Evolutionary conservation across 257 asterid genomes (phyloP).

Genomic region (Craterostigma plantagineum): DNA sequence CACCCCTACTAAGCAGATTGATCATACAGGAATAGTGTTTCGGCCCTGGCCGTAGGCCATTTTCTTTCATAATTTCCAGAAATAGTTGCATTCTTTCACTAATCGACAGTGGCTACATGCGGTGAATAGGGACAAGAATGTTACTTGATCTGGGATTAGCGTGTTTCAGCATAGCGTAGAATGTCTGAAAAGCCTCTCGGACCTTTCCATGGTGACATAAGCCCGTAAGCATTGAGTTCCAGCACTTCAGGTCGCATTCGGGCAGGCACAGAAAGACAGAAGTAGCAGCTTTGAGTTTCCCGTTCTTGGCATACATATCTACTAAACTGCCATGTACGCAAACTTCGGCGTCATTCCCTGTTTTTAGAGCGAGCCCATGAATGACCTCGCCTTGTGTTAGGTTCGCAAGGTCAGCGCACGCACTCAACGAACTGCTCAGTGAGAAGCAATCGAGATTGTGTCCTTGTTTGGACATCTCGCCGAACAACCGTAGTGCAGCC

Average conservation of each 20-base stretch:
- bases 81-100: slow-evolving; percentile 24
- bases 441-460: slow-evolving; percentile 30
- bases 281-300: slow-evolving; percentile 43
- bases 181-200: slow-evolving; percentile 29
- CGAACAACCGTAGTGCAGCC: slow-evolving; percentile 33
- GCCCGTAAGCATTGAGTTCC: slow-evolving; percentile 78
- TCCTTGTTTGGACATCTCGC: slow-evolving; percentile 24
- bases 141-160: slow-evolving; percentile 44
- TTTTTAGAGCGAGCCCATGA: slow-evolving; percentile 42
- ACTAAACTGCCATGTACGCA: slow-evolving; percentile 45
- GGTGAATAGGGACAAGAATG: slow-evolving; percentile 48
- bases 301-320: slow-evolving; percentile 76
- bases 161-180: slow-evolving; percentile 26
- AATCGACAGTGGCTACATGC: slow-evolving; percentile 76
- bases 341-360: slow-evolving; percentile 39
- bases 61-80: slow-evolving; percentile 60
- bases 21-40: slow-evolving; percentile 75
- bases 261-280: slow-evolving; percentile 17
- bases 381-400: slow-evolving; percentile 63
- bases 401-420: slow-evolving; percentile 66
- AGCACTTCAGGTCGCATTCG: slow-evolving; percentile 42
- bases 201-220: slow-evolving; percentile 60
- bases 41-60: slow-evolving; percentile 29
- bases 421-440: slow-evolving; percentile 51
- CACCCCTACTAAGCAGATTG: slow-evolving; percentile 54